phyloP scores from a whole-genome alignment of 2,329 filamentous ascomycete genomes.

The Colletotrichum sojae region DNA sequence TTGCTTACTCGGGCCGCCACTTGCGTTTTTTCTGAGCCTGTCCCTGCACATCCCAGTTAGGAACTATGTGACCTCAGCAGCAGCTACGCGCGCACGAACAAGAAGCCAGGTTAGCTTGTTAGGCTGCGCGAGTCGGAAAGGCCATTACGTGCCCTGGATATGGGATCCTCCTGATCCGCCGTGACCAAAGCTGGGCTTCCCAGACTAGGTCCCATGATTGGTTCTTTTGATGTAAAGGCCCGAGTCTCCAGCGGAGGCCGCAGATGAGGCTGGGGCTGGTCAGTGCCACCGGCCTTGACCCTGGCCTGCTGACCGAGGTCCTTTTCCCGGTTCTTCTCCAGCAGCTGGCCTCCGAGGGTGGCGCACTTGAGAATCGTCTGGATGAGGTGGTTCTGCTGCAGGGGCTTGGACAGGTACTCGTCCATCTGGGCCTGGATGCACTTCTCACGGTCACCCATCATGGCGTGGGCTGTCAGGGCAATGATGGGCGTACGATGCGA shows the following conservation, averaged over 20 bases:
- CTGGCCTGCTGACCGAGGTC: conserved; percentile 68
- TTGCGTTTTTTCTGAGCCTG: conserved; percentile 44
- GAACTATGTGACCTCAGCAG: conserved; percentile 43
- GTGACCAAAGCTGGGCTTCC: conserved; percentile 76
- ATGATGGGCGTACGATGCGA: conserved; percentile 93
- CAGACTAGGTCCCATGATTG: conserved; percentile 65
- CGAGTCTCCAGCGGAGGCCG: conserved; percentile 67
- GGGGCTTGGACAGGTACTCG: conserved; percentile 95
- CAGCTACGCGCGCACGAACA: conserved; percentile 39
- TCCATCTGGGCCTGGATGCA: conserved; percentile 99
- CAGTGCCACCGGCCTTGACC: conserved; percentile 60
- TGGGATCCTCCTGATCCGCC: conserved; percentile 71
- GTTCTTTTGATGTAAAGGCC: conserved; percentile 78
- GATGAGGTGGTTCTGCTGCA: conserved; percentile 97
- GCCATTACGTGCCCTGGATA: conserved; percentile 65
- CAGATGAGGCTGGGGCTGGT: conserved; percentile 53
- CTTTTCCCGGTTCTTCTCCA: conserved; percentile 80
- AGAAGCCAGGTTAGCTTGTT: conserved; percentile 52
- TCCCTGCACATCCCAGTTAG: conserved; percentile 43
- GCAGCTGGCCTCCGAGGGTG: conserved; percentile 86
- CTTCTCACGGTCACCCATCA: conserved; percentile 98
- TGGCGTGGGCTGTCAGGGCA: conserved; percentile 95
- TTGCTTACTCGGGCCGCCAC: conserved; percentile 40
- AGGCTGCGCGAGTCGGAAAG: conserved; percentile 57
- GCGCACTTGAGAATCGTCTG: conserved; percentile 98